Base-by-base conservation (phyloP, 345 rosid species). In the Hypericum perforatum region DNA sequence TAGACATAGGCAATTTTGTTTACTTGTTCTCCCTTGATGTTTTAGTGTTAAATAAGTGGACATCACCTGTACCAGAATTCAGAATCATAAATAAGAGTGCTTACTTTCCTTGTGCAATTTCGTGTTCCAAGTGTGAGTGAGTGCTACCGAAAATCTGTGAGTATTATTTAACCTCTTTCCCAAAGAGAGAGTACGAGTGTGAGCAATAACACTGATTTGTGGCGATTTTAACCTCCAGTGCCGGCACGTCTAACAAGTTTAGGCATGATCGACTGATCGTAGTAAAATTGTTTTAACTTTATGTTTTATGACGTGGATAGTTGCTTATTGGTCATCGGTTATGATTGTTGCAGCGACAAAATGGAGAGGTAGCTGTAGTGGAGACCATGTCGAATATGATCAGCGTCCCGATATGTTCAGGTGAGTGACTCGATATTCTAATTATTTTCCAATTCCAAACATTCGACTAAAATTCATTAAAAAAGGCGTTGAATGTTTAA, bases 321-420 rank as follows among this genome's bases (percentile, higher is more conserved):
- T n/a, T n/a, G n/a, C 42, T 15, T 51, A 16, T 12, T 45, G 49
- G 8, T 45, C n/a, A 45, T 45, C 16, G 49, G 49, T 10, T 3
- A 45, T 0, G 15, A 5, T 8, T 45, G 6, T 45, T 29, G 7
- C 71, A 66, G 71, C 71, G 3, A 60, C 71, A 54, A 61, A 52
- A 52, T 66, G 71, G 71, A 66, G 51, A 57, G 65, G 61, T 45
- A 12, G 62, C 56, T 29, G 61, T 62, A 36, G 65, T 51, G 66
- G 66, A 22, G 60, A 66, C n/a, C 71, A n/a, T n/a, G n/a, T n/a
- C n/a, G n/a, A n/a, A n/a, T n/a, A n/a, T n/a, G n/a, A n/a, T n/a
- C n/a, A n/a, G 61, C 56, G 71, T 52, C 71, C 71, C 15, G 71
- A 66, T 39, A 60, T 66, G 7, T 66, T 66, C 49, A 60, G 71